Conservation (phyloP, 2,329 filamentous ascomycete genomes). For the Arthroderma sp. region DNA sequence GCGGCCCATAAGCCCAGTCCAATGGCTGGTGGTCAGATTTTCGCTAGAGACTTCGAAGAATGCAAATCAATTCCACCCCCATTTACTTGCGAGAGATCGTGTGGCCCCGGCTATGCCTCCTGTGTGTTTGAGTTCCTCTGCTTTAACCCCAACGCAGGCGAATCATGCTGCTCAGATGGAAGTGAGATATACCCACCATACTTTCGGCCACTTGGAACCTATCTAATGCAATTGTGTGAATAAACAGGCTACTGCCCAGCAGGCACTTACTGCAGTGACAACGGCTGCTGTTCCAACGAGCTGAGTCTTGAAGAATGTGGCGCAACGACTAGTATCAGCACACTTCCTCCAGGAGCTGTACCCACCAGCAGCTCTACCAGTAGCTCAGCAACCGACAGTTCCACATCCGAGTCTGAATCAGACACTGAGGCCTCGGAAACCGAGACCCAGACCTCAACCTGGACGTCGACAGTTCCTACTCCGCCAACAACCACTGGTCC, state of each 20-base stretch:
- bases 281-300: slow-evolving; percentile 5
- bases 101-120: slow-evolving; percentile 3
- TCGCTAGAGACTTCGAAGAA: background rate
- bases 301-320: slow-evolving; percentile 5
- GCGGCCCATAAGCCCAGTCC: slow-evolving; percentile 2
- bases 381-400: background rate
- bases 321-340: background rate
- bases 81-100: slow-evolving; percentile 3
- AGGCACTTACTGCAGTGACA: slow-evolving; percentile 6
- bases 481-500: background rate
- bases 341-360: background rate
- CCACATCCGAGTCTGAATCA: background rate
- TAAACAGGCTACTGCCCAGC: slow-evolving; percentile 3
- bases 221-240: background rate
- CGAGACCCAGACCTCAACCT: background rate
- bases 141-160: slow-evolving; percentile 5
- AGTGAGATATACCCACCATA: slow-evolving; percentile 1
- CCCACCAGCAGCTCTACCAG: slow-evolving; percentile 2
- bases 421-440: background rate
- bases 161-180: slow-evolving; percentile 7
- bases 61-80: slow-evolving; percentile 3
- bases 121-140: slow-evolving; percentile 5
- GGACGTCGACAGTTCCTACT: background rate
- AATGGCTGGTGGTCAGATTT: background rate
- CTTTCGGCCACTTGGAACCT: background rate